Evolutionary conservation across 257 asterid species (phyloP).

Genomic region (Solanum microdontum): DNA sequence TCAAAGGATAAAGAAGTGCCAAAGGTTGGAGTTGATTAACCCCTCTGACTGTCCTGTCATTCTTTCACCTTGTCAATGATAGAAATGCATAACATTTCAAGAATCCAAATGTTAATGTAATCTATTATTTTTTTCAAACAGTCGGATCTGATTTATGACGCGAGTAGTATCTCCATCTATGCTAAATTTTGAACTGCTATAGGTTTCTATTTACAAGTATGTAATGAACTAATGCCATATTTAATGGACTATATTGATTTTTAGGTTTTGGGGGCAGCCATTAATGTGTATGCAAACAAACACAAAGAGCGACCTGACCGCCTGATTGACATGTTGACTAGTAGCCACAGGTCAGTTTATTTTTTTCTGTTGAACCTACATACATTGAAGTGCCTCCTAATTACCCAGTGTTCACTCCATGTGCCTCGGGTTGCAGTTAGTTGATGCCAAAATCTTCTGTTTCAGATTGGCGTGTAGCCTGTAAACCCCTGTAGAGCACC

Average conservation of each 20-base stretch:
- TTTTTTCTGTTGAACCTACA: not conserved
- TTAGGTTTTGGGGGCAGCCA: slow-evolving; percentile 95
- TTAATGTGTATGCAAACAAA: slow-evolving; percentile 89
- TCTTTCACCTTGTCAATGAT: not conserved
- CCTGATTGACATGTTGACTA: slow-evolving; percentile 93
- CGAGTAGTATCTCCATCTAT: not conserved
- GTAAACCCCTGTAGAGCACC: not conserved
- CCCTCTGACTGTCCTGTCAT: not conserved
- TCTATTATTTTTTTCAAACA: not conserved
- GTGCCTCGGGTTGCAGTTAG: not conserved
- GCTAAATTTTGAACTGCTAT: not conserved
- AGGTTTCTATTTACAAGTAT: not conserved
- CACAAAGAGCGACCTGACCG: slow-evolving; percentile 99
- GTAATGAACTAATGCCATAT: not conserved
- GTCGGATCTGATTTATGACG: not conserved
- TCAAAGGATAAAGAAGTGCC: not conserved
- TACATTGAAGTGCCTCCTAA: not conserved
- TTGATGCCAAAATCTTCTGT: not conserved
- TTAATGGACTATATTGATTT: not conserved
- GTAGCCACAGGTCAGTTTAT: slow-evolving; percentile 67
- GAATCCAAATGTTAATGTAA: not conserved
- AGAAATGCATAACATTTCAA: not conserved
- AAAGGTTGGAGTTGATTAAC: not conserved
- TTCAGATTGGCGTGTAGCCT: not conserved
- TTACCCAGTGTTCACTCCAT: not conserved